Percentiles rank a stretch among this genome's conserved stretches.
Evolutionary conservation across 2,329 filamentous ascomycete species (phyloP).

Genomic region (Aspergillus ochraceoroseus): DNA sequence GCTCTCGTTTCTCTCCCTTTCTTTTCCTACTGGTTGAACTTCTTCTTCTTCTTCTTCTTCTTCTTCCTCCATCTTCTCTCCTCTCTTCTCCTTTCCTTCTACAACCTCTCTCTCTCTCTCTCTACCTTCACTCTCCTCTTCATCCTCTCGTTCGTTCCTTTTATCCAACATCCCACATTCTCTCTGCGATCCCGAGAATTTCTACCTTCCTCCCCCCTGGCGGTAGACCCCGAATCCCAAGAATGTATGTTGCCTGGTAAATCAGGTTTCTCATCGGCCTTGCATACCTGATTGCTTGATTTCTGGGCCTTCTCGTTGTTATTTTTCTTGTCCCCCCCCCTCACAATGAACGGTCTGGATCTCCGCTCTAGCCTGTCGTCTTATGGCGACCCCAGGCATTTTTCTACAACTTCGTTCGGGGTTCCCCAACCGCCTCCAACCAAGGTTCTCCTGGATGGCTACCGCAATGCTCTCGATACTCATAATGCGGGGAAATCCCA

Average conservation of each 20-base stretch:
- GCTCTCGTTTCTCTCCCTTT: too few relatives aligned
- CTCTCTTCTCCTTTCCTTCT: neutral
- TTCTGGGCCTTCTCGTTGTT: too few relatives aligned
- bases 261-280: conserved; percentile 1
- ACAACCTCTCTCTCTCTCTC: conserved; percentile 3
- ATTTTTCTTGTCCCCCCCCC: too few relatives aligned
- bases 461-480: conserved; percentile 53
- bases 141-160: conserved; percentile 1
- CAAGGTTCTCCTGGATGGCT: conserved; percentile 56
- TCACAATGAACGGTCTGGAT: conserved; percentile 35
- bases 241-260: conserved; percentile 20
- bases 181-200: too few relatives aligned
- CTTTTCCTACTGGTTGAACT: too few relatives aligned
- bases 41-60: too few relatives aligned
- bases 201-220: conserved; percentile 3
- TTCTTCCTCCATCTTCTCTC: too few relatives aligned
- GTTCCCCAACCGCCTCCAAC: conserved; percentile 32
- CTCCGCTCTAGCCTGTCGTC: conserved; percentile 40
- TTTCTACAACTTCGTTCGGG: conserved; percentile 34
- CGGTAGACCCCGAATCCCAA: conserved; percentile 10
- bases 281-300: too few relatives aligned
- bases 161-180: neutral
- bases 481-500: conserved; percentile 53
- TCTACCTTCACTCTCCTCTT: neutral
- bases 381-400: conserved; percentile 40